phyloP scores from a whole-genome alignment of 129 eudicot species.

The Kitagawia praeruptora region DNA sequence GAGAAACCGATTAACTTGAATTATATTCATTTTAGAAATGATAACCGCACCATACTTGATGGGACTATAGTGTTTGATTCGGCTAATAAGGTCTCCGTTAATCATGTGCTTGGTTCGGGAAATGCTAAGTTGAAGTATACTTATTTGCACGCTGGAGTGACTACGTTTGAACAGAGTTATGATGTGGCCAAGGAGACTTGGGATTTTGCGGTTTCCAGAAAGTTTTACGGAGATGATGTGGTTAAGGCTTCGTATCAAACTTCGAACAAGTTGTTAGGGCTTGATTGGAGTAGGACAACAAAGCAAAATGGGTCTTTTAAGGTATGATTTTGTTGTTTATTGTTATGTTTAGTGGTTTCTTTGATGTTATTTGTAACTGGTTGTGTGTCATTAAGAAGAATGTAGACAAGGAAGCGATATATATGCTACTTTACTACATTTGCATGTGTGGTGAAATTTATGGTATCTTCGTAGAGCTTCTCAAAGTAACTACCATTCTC shows the following conservation, averaged over 20 bases:
- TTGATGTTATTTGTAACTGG: not conserved
- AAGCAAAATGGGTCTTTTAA: constrained; percentile 64
- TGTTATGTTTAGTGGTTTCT: not conserved
- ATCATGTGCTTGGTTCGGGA: constrained; percentile 62
- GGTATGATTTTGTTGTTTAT: constrained; percentile 26
- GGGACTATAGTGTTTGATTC: constrained; percentile 76
- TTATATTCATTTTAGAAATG: constrained; percentile 63
- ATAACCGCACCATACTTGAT: constrained; percentile 59
- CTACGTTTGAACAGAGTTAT: constrained; percentile 80
- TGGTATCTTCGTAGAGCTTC: not conserved
- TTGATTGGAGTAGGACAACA: constrained; percentile 71
- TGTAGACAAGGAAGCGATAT: not conserved
- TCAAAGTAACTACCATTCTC: not conserved
- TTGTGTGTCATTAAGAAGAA: not conserved
- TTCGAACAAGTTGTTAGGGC: constrained; percentile 46
- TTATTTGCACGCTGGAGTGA: constrained; percentile 62
- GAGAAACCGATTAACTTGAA: constrained; percentile 80
- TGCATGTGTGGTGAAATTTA: not conserved
- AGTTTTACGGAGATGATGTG: constrained; percentile 52
- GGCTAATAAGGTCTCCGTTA: constrained; percentile 73
- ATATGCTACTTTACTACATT: not conserved
- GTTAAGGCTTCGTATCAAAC: constrained; percentile 70
- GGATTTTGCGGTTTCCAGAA: constrained; percentile 76
- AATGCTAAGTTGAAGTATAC: constrained; percentile 63
- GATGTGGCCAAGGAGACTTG: constrained; percentile 68